Evolutionary conservation across 2,329 filamentous ascomycete species (phyloP).

Genomic region (Xylogone sp.): DNA sequence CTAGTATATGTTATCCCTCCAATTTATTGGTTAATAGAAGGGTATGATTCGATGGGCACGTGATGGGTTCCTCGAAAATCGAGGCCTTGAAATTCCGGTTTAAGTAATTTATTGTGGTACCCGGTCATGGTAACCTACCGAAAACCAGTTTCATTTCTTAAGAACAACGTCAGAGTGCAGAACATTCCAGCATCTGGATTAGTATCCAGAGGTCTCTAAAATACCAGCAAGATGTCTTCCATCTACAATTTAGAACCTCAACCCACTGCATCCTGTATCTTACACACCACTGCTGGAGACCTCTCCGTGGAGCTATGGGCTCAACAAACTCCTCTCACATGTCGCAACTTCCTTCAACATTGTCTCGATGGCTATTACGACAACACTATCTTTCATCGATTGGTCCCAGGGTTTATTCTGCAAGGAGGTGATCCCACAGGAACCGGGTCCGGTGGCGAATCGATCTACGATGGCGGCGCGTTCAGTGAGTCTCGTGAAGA

Average conservation of each 20-base stretch:
- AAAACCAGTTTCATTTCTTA: no score
- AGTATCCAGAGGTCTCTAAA: neutral
- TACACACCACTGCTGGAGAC: constrained; percentile 87
- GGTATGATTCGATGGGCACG: no score
- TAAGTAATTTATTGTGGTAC: no score
- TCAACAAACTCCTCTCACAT: constrained; percentile 86
- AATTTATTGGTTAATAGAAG: no score
- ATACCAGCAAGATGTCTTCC: constrained; percentile 62
- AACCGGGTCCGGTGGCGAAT: constrained; percentile 86
- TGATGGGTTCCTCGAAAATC: no score
- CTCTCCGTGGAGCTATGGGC: constrained; percentile 91
- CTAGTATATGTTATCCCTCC: no score
- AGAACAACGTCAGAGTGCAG: no score
- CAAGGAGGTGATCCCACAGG: constrained; percentile 95
- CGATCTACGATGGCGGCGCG: constrained; percentile 83
- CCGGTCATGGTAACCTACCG: no score
- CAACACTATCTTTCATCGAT: constrained; percentile 87
- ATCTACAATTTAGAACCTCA: constrained; percentile 94
- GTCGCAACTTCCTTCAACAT: constrained; percentile 92
- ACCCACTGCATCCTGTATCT: constrained; percentile 84
- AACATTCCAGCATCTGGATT: neutral
- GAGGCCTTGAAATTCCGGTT: no score
- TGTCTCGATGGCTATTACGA: constrained; percentile 95
- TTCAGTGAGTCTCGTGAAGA: constrained; percentile 43
- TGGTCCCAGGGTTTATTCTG: constrained; percentile 87